Evolutionary conservation across 768 basidiomycete species (phyloP).

Genomic region (Lactarius hengduanensis): DNA sequence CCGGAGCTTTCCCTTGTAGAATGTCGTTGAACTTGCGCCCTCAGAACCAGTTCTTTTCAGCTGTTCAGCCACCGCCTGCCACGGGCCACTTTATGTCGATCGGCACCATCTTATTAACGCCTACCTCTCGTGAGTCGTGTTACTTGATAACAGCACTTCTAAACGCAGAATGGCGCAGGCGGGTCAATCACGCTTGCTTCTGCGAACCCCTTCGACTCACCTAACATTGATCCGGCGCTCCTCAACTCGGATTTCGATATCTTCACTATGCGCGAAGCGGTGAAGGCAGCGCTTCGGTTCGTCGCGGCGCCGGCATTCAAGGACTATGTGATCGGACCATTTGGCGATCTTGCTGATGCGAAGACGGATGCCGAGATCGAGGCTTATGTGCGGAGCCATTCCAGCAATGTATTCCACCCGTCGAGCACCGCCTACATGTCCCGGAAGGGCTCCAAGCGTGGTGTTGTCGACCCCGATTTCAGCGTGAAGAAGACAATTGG

Average conservation of each 20-base stretch:
- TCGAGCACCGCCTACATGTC: conserved; percentile 46
- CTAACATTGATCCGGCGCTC: conserved; percentile 32
- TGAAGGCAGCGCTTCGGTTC: conserved; percentile 8
- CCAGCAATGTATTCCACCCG: conserved; percentile 32
- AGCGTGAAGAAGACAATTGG: conserved; percentile 46
- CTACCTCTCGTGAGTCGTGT: conserved; percentile 27
- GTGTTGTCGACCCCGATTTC: conserved; percentile 45
- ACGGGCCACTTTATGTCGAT: conserved; percentile 31
- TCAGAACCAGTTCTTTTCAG: conserved; percentile 16
- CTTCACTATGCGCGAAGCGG: conserved; percentile 8
- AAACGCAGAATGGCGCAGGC: neutral
- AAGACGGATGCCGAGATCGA: conserved; percentile 29
- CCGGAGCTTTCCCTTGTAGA: neutral
- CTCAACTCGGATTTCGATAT: conserved; percentile 16
- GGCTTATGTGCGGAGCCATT: conserved; percentile 24
- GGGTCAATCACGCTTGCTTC: conserved; percentile 33
- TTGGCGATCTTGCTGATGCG: neutral
- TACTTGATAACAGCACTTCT: neutral
- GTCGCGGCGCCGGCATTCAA: conserved; percentile 12
- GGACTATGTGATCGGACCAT: conserved; percentile 5
- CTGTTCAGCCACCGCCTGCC: conserved; percentile 15
- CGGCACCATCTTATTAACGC: conserved; percentile 25
- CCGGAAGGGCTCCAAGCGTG: conserved; percentile 33
- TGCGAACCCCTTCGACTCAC: conserved; percentile 31
- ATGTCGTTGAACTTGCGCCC: neutral